Evolutionary conservation across 129 eudicot species (phyloP).

Genomic region (Dittrichia graveolens): DNA sequence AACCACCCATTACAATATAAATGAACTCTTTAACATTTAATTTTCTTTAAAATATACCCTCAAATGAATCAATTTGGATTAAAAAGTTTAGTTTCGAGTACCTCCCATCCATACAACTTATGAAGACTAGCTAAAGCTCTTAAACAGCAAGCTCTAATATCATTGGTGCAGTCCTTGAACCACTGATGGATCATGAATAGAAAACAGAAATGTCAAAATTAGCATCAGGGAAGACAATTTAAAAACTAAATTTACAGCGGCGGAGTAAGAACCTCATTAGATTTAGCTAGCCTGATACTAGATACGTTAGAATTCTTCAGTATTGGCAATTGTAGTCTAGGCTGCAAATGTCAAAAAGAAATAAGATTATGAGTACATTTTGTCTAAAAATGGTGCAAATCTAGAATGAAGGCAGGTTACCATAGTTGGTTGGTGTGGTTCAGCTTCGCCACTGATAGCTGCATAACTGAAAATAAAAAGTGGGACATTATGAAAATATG

Average conservation of each 20-base stretch:
- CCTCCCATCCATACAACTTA: slow-evolving; percentile 90
- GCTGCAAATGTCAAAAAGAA: slow-evolving; percentile 44
- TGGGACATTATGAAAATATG: slow-evolving; percentile 2
- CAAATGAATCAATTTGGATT: background rate
- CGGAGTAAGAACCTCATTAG: slow-evolving; percentile 62
- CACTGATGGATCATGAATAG: slow-evolving; percentile 50
- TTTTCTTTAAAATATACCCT: background rate
- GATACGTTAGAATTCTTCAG: slow-evolving; percentile 52
- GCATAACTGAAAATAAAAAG: slow-evolving; percentile 64
- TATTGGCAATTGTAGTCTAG: slow-evolving; percentile 57
- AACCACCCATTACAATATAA: background rate
- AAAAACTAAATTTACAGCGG: background rate
- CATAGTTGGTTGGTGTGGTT: slow-evolving; percentile 42
- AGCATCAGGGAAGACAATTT: background rate
- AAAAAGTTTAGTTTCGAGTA: slow-evolving; percentile 24
- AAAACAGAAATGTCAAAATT: slow-evolving; percentile 18
- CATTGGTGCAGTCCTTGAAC: slow-evolving; percentile 89
- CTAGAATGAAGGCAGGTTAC: slow-evolving; percentile 36
- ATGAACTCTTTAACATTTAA: background rate
- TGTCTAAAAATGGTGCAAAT: slow-evolving; percentile 1
- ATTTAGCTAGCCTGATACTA: slow-evolving; percentile 71
- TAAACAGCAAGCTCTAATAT: slow-evolving; percentile 68
- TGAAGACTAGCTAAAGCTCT: slow-evolving; percentile 56
- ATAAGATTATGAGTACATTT: slow-evolving; percentile 14
- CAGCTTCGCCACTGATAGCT: slow-evolving; percentile 69